phyloP scores from a whole-genome alignment of 106 monocot genomes.

The Dactylorhiza incarnata region DNA sequence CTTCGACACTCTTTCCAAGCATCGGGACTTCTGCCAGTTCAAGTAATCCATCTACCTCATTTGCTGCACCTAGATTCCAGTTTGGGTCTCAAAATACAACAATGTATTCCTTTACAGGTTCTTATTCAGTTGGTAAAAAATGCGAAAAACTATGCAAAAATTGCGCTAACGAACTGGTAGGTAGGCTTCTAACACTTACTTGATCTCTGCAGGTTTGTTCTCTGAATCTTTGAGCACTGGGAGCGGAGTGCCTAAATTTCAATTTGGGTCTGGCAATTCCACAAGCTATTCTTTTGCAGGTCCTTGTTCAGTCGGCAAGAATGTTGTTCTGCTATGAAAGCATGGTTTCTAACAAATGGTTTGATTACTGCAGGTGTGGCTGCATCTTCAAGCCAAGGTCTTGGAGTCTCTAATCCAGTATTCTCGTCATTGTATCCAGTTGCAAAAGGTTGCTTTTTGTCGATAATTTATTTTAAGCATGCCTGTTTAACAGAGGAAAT shows the following conservation, averaged over 20 bases:
- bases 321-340: background rate
- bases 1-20: background rate
- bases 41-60: background rate
- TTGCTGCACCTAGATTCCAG: background rate
- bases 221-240: background rate
- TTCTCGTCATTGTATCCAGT: background rate
- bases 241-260: background rate
- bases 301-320: background rate
- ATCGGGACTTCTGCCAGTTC: background rate
- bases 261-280: constrained; percentile 3
- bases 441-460: background rate
- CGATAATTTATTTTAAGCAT: background rate
- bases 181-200: background rate
- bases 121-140: background rate
- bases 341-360: background rate
- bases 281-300: constrained; percentile 1
- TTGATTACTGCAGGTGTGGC: constrained; percentile 1
- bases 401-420: background rate
- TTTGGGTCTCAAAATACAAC: background rate
- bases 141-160: too few relatives aligned
- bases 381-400: background rate
- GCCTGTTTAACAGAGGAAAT: too few relatives aligned
- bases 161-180: background rate
- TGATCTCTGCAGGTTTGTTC: background rate
- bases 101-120: background rate